Base-by-base conservation (phyloP, 352 stramenopile genomes). In the Pythium angustatum region DNA sequence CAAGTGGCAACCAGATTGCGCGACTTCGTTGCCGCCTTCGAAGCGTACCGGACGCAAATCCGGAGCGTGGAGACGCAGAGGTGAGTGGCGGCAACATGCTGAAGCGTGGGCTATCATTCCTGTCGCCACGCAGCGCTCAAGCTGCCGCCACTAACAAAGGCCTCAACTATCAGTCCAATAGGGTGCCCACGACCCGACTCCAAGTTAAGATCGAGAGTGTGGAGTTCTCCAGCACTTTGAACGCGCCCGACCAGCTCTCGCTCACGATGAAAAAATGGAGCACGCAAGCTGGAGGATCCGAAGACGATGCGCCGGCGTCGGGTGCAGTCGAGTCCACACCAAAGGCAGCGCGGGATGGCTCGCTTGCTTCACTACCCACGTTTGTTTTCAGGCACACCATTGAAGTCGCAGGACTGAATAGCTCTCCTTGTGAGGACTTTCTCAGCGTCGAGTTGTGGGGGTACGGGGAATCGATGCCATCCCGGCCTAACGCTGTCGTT, bases 361-460 rank as follows among this genome's bases (percentile, higher is more conserved):
- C 27, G 3, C 5, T 17, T 14, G 14, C 45, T 6, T 2, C 22
- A 17, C 10, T 7, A 2, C 9, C 8, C 3, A 36, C 31, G 10
- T 69, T 58, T 22, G 6, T 36, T 7, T 48, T 69, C 45, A 53
- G 59, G 30, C 62, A 69, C 28, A 59, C 34, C 24, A 64, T 58
- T 33, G n/a, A 58, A 7, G 30, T 61, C 36, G 61, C 55, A 0
- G 38, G 47, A 9, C 30, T 21, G 4, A 62, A 55, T 43, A 21
- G 30, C 11, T 36, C 28, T 0, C 19, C 36, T 3, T 69, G 36
- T 6, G 65, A 85, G 10, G 67, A 85, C 45, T 85, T 75, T 34
- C 36, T 90, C 7, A 61, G 76, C 3, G 66, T 88, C 36, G 76
- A 88, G 48, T 48, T 86, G 19, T 88, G 81, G 77, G 76, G 81